A percentile compares a stretch with the other conserved stretches of the same genome.
phyloP scores from a whole-genome alignment of 2,329 filamentous ascomycete genomes.

The Dactylellina haptotyla region DNA sequence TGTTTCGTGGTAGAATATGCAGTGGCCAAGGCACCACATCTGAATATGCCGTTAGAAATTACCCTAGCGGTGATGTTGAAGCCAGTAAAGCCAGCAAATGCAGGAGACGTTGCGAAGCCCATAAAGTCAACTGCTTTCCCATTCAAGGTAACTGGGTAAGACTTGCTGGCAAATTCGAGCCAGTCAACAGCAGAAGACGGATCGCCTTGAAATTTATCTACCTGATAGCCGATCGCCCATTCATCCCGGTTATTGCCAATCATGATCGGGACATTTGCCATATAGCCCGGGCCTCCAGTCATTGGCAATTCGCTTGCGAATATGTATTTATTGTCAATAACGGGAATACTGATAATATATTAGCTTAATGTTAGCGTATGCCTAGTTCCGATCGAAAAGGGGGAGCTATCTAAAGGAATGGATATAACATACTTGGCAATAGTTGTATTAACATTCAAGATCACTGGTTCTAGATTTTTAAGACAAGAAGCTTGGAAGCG shows the following conservation, averaged over 20 bases:
- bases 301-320: slow-evolving; percentile 56
- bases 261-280: slow-evolving; percentile 60
- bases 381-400: no score
- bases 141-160: not conserved
- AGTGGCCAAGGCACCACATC: slow-evolving; percentile 60
- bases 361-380: not conserved
- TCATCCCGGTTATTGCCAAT: slow-evolving; percentile 62
- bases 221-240: slow-evolving; percentile 23
- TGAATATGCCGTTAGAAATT: slow-evolving; percentile 59
- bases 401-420: no score
- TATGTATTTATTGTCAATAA: slow-evolving; percentile 59
- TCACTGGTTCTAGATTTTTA: not conserved
- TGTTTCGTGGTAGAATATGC: slow-evolving; percentile 59
- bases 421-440: slow-evolving; percentile 10
- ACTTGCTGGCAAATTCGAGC: slow-evolving; percentile 50
- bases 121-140: slow-evolving; percentile 47
- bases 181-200: slow-evolving; percentile 55
- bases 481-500: slow-evolving; percentile 9
- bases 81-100: slow-evolving; percentile 34
- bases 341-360: slow-evolving; percentile 50
- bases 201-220: not conserved
- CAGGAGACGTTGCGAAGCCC: slow-evolving; percentile 47
- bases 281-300: slow-evolving; percentile 56
- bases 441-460: not conserved
- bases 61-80: slow-evolving; percentile 60